Conservation (phyloP, 1,139 yeast genomes). For the Yamadazyma sp. region DNA sequence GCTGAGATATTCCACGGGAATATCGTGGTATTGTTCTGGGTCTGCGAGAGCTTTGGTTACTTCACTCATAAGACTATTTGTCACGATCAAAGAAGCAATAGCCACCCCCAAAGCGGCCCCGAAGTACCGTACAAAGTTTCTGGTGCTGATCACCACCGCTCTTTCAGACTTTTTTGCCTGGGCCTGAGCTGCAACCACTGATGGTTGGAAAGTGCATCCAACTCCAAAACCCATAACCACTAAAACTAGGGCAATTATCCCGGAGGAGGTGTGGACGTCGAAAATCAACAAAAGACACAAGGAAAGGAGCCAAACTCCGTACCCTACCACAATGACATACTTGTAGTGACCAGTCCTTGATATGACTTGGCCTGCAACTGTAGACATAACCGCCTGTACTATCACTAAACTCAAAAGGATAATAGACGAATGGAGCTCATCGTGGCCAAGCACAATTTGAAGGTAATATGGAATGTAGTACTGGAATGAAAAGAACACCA, state of each 20-base stretch:
- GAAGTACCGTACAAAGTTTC: slow-evolving; percentile 52
- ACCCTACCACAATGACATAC: slow-evolving; percentile 43
- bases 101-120: slow-evolving; percentile 51
- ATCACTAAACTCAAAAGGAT: slow-evolving; percentile 44
- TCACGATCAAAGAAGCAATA: slow-evolving; percentile 25
- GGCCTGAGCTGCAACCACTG: slow-evolving; percentile 57
- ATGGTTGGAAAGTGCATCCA: slow-evolving; percentile 32
- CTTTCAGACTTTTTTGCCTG: slow-evolving; percentile 50
- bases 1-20: slow-evolving; percentile 19
- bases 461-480: slow-evolving; percentile 53
- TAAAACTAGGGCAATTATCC: slow-evolving; percentile 33
- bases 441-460: slow-evolving; percentile 46
- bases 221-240: slow-evolving; percentile 48
- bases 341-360: slow-evolving; percentile 43
- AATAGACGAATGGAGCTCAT: slow-evolving; percentile 38
- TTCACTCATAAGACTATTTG: slow-evolving; percentile 16
- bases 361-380: slow-evolving; percentile 45
- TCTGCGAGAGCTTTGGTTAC: slow-evolving; percentile 10
- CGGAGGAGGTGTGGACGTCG: slow-evolving; percentile 29
- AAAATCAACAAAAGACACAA: slow-evolving; percentile 38
- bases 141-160: slow-evolving; percentile 55
- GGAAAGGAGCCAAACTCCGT: slow-evolving; percentile 42
- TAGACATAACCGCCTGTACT: slow-evolving; percentile 39
- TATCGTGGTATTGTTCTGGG: slow-evolving; percentile 9
- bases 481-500: slow-evolving; percentile 43